These are phyloP conservation scores for Paracoccidioides lutzii DNA, from an alignment of 2,329 filamentous ascomycete species.

Conservation along the genomic window DNA sequence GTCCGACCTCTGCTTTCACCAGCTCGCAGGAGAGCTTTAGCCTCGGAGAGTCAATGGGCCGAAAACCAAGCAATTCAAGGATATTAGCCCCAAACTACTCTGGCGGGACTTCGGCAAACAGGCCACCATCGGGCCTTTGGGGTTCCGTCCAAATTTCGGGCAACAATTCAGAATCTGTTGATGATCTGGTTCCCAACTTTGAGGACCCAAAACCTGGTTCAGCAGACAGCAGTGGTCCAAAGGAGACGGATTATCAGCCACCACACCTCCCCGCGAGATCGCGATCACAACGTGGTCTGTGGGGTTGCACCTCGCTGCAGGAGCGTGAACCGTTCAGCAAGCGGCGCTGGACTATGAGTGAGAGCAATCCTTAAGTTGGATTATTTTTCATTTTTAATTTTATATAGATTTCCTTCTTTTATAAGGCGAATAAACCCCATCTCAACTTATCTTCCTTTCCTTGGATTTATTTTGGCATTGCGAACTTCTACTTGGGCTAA, in stretches of 20 bases:
- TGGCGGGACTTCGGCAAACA: constrained; percentile 1
- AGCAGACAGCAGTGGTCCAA: not conserved
- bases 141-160: constrained; percentile 18
- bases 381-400: not conserved
- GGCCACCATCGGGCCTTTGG: constrained; percentile 24
- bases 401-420: not conserved
- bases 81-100: not conserved
- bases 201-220: constrained; percentile 11
- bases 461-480: no score
- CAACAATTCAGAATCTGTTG: constrained; percentile 14
- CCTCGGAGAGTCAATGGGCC: constrained; percentile 11
- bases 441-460: not conserved
- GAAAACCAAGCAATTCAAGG: not conserved
- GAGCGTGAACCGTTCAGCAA: constrained; percentile 4
- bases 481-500: no score
- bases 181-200: constrained; percentile 28
- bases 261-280: constrained; percentile 19
- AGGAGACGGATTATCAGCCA: not conserved
- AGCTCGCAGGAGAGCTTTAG: constrained; percentile 16
- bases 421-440: no score
- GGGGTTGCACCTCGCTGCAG: constrained; percentile 21
- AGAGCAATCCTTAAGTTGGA: constrained; percentile 1
- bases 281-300: constrained; percentile 23
- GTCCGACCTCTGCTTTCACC: constrained; percentile 16
- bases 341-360: constrained; percentile 9